Conservation (phyloP, 2,329 filamentous ascomycete species). For the Huntiella bhutanensis region DNA sequence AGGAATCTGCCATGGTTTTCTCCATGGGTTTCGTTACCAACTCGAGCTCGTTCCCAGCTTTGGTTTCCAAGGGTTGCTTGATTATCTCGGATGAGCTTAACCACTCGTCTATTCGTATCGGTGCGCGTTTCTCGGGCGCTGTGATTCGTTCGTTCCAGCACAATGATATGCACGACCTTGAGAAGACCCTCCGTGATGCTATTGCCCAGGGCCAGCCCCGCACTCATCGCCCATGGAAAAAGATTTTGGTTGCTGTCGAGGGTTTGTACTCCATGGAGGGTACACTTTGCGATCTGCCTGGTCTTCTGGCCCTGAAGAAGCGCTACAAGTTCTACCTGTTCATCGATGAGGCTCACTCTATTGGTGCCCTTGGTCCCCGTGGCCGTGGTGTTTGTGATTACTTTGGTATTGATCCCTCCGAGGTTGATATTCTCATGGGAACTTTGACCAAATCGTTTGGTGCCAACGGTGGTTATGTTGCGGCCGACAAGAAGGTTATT, state of each 20-base stretch:
- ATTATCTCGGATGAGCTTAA: slow-evolving; percentile 96
- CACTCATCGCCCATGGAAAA: slow-evolving; percentile 98
- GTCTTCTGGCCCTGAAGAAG: slow-evolving; percentile 67
- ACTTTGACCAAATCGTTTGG: slow-evolving; percentile 97
- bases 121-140: slow-evolving; percentile 79
- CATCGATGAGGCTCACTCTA: slow-evolving; percentile 88
- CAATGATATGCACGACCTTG: slow-evolving; percentile 82
- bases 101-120: slow-evolving; percentile 91
- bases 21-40: slow-evolving; percentile 99
- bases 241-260: slow-evolving; percentile 91
- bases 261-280: slow-evolving; percentile 99
- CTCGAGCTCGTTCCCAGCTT: slow-evolving; percentile 73
- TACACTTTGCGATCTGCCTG: slow-evolving; percentile 94
- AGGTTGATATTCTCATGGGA: slow-evolving; percentile 94
- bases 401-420: slow-evolving; percentile 71
- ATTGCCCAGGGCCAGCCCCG: slow-evolving; percentile 94
- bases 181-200: slow-evolving; percentile 68
- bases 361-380: slow-evolving; percentile 74
- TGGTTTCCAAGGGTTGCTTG: slow-evolving; percentile 81
- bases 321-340: slow-evolving; percentile 97
- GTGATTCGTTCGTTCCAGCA: slow-evolving; percentile 96
- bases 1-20: slow-evolving; percentile 88
- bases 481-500: slow-evolving; percentile 74
- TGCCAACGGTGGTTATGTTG: slow-evolving; percentile 90
- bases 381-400: slow-evolving; percentile 95